These are phyloP conservation scores for Drechslerella dactyloides DNA, from an alignment of 2,329 filamentous ascomycete species.

Conservation along the genomic window DNA sequence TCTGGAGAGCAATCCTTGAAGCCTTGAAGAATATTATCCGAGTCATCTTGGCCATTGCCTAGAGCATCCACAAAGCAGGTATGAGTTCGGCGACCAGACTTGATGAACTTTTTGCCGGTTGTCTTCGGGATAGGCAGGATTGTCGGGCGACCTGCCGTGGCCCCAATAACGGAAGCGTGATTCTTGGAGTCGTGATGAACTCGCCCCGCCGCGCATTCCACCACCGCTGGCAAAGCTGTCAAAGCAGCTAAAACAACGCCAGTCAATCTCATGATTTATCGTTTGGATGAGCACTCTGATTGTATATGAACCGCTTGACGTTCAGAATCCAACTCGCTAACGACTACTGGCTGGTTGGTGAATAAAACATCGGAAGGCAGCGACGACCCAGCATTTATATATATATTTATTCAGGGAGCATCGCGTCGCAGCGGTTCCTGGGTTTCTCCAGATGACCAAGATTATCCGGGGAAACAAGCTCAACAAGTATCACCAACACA, in stretches of 20 bases:
- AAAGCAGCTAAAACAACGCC: conserved; percentile 29
- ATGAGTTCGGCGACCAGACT: conserved; percentile 33
- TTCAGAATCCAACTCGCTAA: too few species aligned
- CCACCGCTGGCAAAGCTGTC: conserved; percentile 27
- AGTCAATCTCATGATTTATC: conserved; percentile 31
- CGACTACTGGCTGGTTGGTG: neutral
- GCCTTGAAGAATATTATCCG: conserved; percentile 63
- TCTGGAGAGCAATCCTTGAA: conserved; percentile 69
- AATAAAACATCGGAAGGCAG: neutral
- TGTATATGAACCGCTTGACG: too few species aligned
- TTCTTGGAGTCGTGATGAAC: conserved; percentile 32
- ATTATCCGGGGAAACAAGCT: conserved; percentile 39
- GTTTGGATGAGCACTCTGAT: too few species aligned
- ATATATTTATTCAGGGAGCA: neutral
- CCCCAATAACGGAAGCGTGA: conserved; percentile 36
- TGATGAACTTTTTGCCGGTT: conserved; percentile 42
- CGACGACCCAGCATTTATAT: neutral
- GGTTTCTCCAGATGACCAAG: conserved; percentile 30
- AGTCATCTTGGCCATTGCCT: conserved; percentile 60
- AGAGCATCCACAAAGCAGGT: conserved; percentile 47
- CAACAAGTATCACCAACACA: conserved; percentile 28
- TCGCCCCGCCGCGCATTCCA: conserved; percentile 33
- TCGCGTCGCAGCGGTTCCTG: neutral
- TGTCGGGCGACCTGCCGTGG: conserved; percentile 34
- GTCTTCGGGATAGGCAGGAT: conserved; percentile 36